Evolutionary conservation across 352 stramenopile genomes (phyloP).

Genomic region (Phytophthora tubulina): DNA sequence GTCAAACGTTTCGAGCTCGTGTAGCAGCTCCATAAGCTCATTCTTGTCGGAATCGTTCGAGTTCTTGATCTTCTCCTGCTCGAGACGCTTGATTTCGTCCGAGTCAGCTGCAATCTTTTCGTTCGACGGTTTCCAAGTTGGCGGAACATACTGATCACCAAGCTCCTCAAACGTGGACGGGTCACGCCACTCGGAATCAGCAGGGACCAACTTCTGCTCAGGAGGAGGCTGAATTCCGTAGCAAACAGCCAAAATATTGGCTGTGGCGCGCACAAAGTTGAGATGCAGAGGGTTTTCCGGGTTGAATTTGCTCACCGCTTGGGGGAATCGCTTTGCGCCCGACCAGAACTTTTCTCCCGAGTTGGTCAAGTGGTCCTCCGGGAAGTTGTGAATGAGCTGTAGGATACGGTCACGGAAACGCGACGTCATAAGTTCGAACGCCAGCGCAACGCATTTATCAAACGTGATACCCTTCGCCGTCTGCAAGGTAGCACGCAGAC

Average conservation of each 20-base stretch:
- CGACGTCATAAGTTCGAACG: constrained; percentile 80
- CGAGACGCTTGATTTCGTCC: constrained; percentile 72
- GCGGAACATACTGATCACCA: constrained; percentile 47
- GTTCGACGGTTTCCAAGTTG: constrained; percentile 72
- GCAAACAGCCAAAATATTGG: constrained; percentile 85
- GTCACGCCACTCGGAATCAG: constrained; percentile 89
- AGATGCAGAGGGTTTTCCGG: constrained; percentile 70
- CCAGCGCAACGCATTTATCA: constrained; percentile 74
- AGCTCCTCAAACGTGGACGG: constrained; percentile 70
- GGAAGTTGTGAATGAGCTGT: constrained; percentile 88
- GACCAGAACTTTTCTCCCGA: constrained; percentile 89
- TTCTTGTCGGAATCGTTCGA: constrained; percentile 70
- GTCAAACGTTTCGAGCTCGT: constrained; percentile 73
- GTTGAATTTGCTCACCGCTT: constrained; percentile 71
- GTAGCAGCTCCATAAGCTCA: constrained; percentile 74
- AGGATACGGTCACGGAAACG: constrained; percentile 92
- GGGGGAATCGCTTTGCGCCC: constrained; percentile 85
- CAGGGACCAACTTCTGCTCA: constrained; percentile 70
- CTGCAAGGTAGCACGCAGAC: constrained; percentile 63
- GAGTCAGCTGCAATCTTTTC: constrained; percentile 84
- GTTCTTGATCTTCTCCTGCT: constrained; percentile 75
- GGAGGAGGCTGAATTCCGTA: constrained; percentile 78
- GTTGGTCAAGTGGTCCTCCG: constrained; percentile 85
- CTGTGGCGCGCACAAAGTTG: constrained; percentile 82
- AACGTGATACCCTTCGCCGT: constrained; percentile 69